Evolutionary conservation across 2,329 filamentous ascomycete species (phyloP).

Genomic region (Ustilaginoidea virens): DNA sequence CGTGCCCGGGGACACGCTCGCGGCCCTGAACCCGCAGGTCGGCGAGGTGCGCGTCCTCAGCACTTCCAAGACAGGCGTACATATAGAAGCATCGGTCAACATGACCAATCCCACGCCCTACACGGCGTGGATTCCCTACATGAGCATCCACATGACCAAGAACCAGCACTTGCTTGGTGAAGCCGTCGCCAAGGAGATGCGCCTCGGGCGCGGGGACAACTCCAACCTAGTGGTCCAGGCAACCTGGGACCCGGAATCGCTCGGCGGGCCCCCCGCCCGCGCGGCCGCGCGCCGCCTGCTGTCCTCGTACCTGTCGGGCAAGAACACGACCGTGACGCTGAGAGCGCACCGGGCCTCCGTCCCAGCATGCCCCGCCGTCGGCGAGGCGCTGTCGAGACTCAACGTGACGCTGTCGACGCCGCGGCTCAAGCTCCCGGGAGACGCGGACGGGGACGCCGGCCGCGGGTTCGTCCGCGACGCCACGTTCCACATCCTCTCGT

Average conservation of each 20-base stretch:
- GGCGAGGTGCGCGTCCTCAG: constrained; percentile 56
- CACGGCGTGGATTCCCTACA: constrained; percentile 63
- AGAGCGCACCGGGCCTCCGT: constrained; percentile 57
- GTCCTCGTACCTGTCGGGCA: constrained; percentile 76
- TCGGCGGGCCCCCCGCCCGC: constrained; percentile 45
- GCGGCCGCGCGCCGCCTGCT: constrained; percentile 55
- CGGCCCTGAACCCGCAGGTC: constrained; percentile 43
- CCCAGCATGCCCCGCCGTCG: constrained; percentile 56
- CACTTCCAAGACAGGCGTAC: constrained; percentile 56
- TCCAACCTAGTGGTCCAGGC: constrained; percentile 50
- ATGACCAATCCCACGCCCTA: constrained; percentile 86
- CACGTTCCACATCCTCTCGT: constrained; percentile 74
- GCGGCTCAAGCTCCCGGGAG: constrained; percentile 41
- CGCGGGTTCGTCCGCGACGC: constrained; percentile 69
- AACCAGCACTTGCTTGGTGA: constrained; percentile 65
- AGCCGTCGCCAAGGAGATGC: constrained; percentile 48
- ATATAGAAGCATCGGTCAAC: constrained; percentile 57
- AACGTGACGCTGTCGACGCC: constrained; percentile 60
- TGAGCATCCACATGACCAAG: constrained; percentile 60
- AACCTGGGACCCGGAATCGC: constrained; percentile 53
- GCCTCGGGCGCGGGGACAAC: constrained; percentile 56
- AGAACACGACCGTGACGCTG: constrained; percentile 67
- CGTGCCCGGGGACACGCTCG: constrained; percentile 37
- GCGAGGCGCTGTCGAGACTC: constrained; percentile 56
- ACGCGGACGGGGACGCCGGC: constrained; percentile 18